phyloP scores from a whole-genome alignment of 1,284 basidiomycete species.

The Microbotryum lychnidis-dioicae region DNA sequence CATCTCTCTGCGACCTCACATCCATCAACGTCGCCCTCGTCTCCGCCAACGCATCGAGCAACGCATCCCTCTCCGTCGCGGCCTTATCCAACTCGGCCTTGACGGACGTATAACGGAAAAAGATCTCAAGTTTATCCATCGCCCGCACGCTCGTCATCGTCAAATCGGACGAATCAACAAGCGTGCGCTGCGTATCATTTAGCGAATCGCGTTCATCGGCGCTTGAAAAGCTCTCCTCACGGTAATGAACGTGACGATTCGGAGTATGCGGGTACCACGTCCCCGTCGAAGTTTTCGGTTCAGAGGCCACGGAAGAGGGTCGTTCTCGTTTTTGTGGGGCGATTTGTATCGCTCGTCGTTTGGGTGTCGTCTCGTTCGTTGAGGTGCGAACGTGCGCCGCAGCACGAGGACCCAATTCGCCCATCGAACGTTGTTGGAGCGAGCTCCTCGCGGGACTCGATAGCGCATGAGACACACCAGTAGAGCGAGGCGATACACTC shows the following conservation, averaged over 20 bases:
- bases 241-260: background rate
- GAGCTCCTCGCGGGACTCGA: background rate
- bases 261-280: conserved; percentile 17
- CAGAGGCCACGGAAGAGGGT: too few species aligned
- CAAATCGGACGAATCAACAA: background rate
- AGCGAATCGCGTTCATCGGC: background rate
- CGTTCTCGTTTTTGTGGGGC: too few species aligned
- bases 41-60: conserved; percentile 25
- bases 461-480: background rate
- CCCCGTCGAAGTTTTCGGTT: background rate
- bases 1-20: conserved; percentile 18
- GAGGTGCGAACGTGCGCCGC: too few species aligned
- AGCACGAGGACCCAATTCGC: too few species aligned
- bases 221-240: background rate
- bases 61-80: conserved; percentile 24
- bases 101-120: conserved; percentile 27
- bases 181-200: background rate
- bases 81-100: conserved; percentile 27
- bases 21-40: conserved; percentile 17
- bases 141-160: conserved; percentile 10
- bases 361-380: too few species aligned
- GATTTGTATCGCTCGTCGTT: too few species aligned
- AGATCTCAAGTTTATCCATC: conserved; percentile 31
- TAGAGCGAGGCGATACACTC: too few species aligned
- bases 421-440: background rate